phyloP scores from a whole-genome alignment of 176 grass and related monocot species.

The Eragrostis curvula region DNA sequence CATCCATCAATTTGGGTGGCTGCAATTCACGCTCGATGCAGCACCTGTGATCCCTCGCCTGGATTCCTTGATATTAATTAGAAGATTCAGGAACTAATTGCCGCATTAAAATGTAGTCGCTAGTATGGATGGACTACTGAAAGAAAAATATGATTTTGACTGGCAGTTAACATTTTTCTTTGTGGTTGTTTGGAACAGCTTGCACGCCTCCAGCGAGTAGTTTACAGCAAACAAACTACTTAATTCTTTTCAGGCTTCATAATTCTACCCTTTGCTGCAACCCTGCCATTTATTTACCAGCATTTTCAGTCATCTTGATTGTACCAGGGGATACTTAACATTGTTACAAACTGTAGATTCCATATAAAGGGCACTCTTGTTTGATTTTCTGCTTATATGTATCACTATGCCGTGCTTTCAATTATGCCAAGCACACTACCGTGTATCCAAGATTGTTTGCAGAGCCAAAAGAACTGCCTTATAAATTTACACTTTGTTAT shows the following conservation, averaged over 20 bases:
- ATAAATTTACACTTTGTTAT: neutral
- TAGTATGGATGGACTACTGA: neutral
- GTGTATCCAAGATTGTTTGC: constrained; percentile 5
- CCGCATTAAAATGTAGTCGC: neutral
- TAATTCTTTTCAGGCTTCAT: constrained; percentile 11
- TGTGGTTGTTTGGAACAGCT: neutral
- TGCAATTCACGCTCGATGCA: neutral
- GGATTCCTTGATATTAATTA: neutral
- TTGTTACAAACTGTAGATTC: constrained; percentile 6
- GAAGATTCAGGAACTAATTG: neutral
- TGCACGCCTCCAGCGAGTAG: neutral
- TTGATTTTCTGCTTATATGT: neutral
- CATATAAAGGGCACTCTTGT: neutral
- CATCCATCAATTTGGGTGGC: neutral
- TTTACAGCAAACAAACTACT: neutral
- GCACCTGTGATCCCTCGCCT: neutral
- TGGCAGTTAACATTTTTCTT: neutral
- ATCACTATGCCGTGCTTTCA: neutral
- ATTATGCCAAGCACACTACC: neutral
- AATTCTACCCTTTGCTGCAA: constrained; percentile 21
- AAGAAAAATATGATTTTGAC: neutral
- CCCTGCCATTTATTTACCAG: constrained; percentile 15
- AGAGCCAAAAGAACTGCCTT: neutral
- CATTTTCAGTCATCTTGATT: constrained; percentile 10
- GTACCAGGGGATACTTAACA: neutral